Conservation (phyloP, 2,329 filamentous ascomycete genomes). For the Cercospora sesami region DNA sequence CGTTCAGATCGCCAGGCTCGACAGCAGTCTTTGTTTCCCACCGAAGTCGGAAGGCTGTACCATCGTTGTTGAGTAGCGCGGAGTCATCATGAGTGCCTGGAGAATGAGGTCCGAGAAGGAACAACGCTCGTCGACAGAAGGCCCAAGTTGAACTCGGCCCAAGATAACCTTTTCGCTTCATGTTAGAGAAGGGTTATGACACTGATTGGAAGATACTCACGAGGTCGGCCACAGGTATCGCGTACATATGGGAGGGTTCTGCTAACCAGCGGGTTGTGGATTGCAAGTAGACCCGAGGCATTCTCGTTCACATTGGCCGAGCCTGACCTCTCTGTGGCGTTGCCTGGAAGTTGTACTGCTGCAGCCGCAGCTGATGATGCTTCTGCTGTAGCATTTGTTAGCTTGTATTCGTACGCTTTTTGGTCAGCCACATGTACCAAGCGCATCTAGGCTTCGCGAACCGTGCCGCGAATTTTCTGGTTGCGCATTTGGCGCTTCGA, state of each 20-base stretch:
- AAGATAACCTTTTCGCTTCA: slow-evolving; percentile 47
- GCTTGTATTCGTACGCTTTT: neutral
- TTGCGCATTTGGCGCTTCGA: neutral
- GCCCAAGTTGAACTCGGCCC: slow-evolving; percentile 60
- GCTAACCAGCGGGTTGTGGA: slow-evolving; percentile 10
- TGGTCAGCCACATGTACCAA: neutral
- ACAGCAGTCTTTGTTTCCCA: slow-evolving; percentile 48
- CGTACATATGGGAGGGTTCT: slow-evolving; percentile 11
- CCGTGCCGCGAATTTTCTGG: neutral
- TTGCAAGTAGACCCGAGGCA: neutral
- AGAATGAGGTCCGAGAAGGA: slow-evolving; percentile 51
- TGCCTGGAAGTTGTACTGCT: neutral
- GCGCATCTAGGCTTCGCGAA: slow-evolving; percentile 1
- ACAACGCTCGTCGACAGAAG: slow-evolving; percentile 50
- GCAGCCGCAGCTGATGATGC: slow-evolving; percentile 7
- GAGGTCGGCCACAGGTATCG: slow-evolving; percentile 12
- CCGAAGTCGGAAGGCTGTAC: slow-evolving; percentile 53
- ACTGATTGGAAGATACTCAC: slow-evolving; percentile 37
- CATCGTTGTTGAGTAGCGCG: slow-evolving; percentile 53
- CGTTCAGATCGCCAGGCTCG: slow-evolving; percentile 39
- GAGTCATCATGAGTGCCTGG: slow-evolving; percentile 48
- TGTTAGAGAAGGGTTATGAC: neutral
- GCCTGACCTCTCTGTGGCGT: neutral
- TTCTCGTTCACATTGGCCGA: slow-evolving; percentile 3
- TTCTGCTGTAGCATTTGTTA: slow-evolving; percentile 8